Evolutionary conservation across 176 grass and related monocot genomes (phyloP), one percentile per base, ranked within the genome.

Genomic region (Musa schizocarpa): DNA sequence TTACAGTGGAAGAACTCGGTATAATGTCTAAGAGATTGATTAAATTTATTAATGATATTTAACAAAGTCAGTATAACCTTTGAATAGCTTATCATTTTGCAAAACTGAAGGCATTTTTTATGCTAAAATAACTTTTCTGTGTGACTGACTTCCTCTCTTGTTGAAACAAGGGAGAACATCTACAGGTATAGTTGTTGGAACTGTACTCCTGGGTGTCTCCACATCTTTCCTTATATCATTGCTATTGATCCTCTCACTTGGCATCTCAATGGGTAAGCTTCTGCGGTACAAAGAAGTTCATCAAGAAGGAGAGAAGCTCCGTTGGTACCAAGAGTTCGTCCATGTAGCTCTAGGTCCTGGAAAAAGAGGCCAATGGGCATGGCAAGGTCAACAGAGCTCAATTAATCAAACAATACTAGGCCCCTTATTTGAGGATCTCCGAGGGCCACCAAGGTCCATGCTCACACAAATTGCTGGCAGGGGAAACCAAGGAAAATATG

Each of bases 401-500:
- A 68, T 67, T 4, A 84, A 84, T 54, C 79, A 82, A 52, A 72
- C 34, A 56, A 91, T 76, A 89, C 69, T 98, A n/a, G 90, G 88
- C 43, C 86, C 90, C 43, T 83, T 98, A 49, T 98, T 98, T 73
- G 88, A 98, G 76, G 90, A 98, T 77, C 86, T 98, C 53, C 86
- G 95, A 20, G 95, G 95, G 12, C 88, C 88, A 24, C 88, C 90
- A 16, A 96, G 87, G 83, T 86, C 86, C 80, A 92, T 86, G 87
- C 63, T 88, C 11, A 82, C 87, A 23, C 92, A 89, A 85, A 89
- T 92, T 55, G 64, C 75, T 0, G 61, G 78, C 13, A 72, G 55
- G 22, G 59, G 77, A 9, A 77, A 53, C 14, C 25, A 69, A 52
- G 71, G 80, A 68, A 88, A 73, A 67, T 73, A 13, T 50, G 80